Base-by-base conservation (phyloP, 2,329 filamentous ascomycete genomes). In the Colletotrichum limetticola region DNA sequence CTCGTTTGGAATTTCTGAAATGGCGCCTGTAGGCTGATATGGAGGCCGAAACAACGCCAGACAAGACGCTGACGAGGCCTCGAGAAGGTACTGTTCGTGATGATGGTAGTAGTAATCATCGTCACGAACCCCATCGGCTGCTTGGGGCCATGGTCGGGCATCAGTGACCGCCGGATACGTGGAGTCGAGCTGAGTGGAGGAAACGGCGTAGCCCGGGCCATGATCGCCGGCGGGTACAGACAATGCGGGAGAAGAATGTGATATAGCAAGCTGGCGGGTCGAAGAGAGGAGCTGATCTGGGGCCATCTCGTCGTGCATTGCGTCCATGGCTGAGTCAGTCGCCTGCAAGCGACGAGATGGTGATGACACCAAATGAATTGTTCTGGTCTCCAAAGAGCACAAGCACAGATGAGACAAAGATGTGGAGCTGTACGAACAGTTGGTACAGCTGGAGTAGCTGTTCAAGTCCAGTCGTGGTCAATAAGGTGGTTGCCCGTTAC, bases 1-100 rank as follows among this genome's bases (percentile, higher is more conserved):
- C 80, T 91, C 89, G 79, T 88, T 90, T 28, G 89, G 89, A 59
- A 91, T 80, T 55, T 80, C 79, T 64, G 63, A 52, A 55, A 70
- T 72, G 67, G 55, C 64, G 58, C 49, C 28, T 22, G 61, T 58
- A 57, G 60, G 35, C 52, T 53, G 59, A 26, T 59, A 32, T 46
- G 37, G 69, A 42, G 56, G 35, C 52, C 67, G 58, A 14, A 32
- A 68, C 12, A 60, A 28, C 24, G 62, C 60, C 46, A 72, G 59
- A 52, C 55, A 74, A 22, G 68, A 64, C 52, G 68, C 32, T 26
- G 58, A 58, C 8, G 64, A 16, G 55, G 37, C 24, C n/a, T 55
- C 56, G 14, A 56, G 30, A 37, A n/a, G 46, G 56, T 53, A 57
- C 32, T 64, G 68, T 32, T 72, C 35, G 19, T 49, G 19, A n/a